Evolutionary conservation across 805 yeast genomes (phyloP).

Genomic region (Candida tallmaniae): DNA sequence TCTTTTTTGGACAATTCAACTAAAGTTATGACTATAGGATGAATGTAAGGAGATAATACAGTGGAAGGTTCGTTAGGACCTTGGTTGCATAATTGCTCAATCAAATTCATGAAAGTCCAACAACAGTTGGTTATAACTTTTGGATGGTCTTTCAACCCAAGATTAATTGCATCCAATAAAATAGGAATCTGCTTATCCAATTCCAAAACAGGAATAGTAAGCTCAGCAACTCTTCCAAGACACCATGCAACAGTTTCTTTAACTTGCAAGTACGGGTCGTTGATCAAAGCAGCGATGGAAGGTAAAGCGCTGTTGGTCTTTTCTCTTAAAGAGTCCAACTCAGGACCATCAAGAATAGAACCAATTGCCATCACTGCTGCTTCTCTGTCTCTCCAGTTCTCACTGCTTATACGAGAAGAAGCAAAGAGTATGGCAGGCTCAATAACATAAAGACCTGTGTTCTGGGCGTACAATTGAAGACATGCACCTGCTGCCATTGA

Average conservation of each 20-base stretch:
- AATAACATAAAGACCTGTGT: conserved; percentile 81
- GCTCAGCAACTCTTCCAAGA: conserved; percentile 90
- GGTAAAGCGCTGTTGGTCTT: conserved; percentile 79
- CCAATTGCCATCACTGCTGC: conserved; percentile 99
- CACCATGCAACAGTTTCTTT: conserved; percentile 99
- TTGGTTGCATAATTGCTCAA: conserved; percentile 70
- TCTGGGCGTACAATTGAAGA: conserved; percentile 87
- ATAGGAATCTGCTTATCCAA: conserved; percentile 59
- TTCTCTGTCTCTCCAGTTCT: conserved; percentile 80
- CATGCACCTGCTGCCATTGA: conserved; percentile 99
- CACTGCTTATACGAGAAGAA: conserved; percentile 55
- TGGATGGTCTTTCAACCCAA: conserved; percentile 88
- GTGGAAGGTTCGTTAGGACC: conserved; percentile 49
- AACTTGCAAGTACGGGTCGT: conserved; percentile 76
- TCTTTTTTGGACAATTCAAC: conserved; percentile 61
- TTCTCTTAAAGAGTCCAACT: conserved; percentile 57
- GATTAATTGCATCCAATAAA: conserved; percentile 65
- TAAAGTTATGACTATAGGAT: conserved; percentile 63
- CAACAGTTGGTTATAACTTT: conserved; percentile 95
- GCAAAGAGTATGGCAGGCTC: conserved; percentile 84
- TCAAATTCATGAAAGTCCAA: conserved; percentile 91
- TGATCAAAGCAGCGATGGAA: conserved; percentile 70
- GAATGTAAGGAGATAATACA: conserved; percentile 71
- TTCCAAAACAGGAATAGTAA: conserved; percentile 73
- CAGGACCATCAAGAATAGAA: conserved; percentile 93